Base-by-base conservation (phyloP, 805 yeast genomes). In the Starmerella kuoi region DNA sequence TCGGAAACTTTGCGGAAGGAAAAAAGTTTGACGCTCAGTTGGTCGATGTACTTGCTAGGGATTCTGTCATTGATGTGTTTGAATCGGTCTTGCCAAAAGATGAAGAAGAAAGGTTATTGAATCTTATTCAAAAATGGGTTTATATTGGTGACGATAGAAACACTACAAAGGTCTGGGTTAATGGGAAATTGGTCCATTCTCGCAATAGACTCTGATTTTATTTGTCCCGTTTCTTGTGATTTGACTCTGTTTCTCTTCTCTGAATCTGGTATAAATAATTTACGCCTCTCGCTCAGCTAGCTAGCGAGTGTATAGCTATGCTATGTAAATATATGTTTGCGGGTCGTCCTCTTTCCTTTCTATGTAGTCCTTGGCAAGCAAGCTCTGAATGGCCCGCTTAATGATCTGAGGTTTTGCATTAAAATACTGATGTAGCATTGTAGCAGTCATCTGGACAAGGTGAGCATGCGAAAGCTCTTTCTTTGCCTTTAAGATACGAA, bases 61-160 rank as follows among this genome's bases (percentile, higher is more conserved):
- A 62, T 15, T 76, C 88, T 0, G 76, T 71, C 38, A 69, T 86
- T 23, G 95, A 87, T 55, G 63, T 82, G 1, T 87, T 85, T 56
- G 72, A 68, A 3, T 81, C 86, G 79, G 43, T 40, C 4, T 22
- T 51, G 31, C 51, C 57, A 24, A 24, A 23, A n/a, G 45, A 43
- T 25, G 52, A 48, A 27, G 47, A 47, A 8, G 62, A 57, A 32
- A 70, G 67, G 46, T 66, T 77, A 57, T 65, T 64, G 23, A 74
- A 79, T 55, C 55, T 83, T 41, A 59, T 86, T 3, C 82, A 82
- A 46, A 86, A 85, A 60, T 91, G 98, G 98, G 65, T 88, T 7
- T 91, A 85, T 59, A 73, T 76, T 45, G 97, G 97, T 17, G 98
- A 91, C 61, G 96, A 91, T 59, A 71, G 97, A 56, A 91, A 91